Base-by-base conservation (phyloP, 305 asterid species). In the Fraxinus baroniana region DNA sequence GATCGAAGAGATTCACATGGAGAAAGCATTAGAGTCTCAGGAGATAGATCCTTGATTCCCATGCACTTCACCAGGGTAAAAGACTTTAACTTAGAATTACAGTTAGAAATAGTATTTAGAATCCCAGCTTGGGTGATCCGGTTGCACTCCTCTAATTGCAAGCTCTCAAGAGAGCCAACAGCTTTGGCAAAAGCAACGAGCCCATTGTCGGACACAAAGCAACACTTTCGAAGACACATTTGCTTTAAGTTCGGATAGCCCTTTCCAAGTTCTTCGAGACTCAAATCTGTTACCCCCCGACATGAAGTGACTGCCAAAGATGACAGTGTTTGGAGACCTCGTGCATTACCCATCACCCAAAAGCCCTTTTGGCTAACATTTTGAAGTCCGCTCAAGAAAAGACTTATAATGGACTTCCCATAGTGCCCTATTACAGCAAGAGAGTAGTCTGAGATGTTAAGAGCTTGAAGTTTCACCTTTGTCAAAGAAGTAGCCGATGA, bases 271-370 rank as follows among this genome's bases (percentile, higher is more conserved):
- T 97, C 97, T 86, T 91, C 94, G 7, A 96, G 88, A 85, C 98
- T 88, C 78, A 92, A 60, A 87, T 96, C 95, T 0, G 97, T 91
- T 68, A 87, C 80, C 28, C 99, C 98, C 82, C 85, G 78, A 77
- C 99, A 96, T 0, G 91, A 89, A 74, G 91, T 88, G 83, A 96
- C 83, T 0, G 90, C 81, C 83, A 96, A 87, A 46, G 97, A 91
- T 35, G 90, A 83, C 18, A 96, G 85, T 2, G 81, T 74, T 77
- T 88, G 86, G 26, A 96, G 90, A 39, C 98, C 99, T 81, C 66
- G 86, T 18, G 97, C 95, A 24, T 86, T 94, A 18, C 92, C 97
- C 99, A 96, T 96, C 79, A 90, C 98, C 99, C 98, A 96, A 85
- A 94, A 94, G 3, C 99, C 98, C 86, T 89, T 92, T 89, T 96